Base-by-base conservation (phyloP, 2,329 filamentous ascomycete genomes). In the Calonectria montana region DNA sequence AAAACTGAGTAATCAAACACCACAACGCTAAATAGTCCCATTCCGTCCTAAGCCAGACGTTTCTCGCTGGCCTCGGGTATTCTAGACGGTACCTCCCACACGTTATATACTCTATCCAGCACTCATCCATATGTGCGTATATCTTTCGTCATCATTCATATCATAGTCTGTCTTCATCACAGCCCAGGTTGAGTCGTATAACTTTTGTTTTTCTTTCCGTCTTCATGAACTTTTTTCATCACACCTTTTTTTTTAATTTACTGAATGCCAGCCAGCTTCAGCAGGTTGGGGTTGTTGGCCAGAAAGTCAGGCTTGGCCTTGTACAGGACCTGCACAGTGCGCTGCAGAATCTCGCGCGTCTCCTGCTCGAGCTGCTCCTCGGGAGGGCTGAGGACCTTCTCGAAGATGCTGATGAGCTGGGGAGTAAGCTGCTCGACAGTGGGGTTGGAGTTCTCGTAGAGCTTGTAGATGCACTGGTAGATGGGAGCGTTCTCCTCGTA, bases 401-500 rank as follows among this genome's bases (percentile, higher is more conserved):
- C 90, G 77, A 97, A 94, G 71, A 96, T 84, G 15, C 90, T 88
- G 75, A 95, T 85, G 69, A 97, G 87, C 80, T 91, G 88, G 43
- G 91, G 88, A 5, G 94, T 95, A 57, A 95, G 88, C 78, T 90
- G 87, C 83, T 92, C 90, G 57, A 96, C 89, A 2, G 91, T 93
- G 15, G 89, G 86, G 84, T 96, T 93, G 75, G 91, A 89, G 73
- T 89, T 86, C 77, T 93, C 90, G 83, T 95, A 98, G 75, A 98
- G 90, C 84, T 94, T 92, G 83, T 94, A 93, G 80, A 99, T 93
- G 91, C 96, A 97, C 83, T 93, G 90, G 86, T 93, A 99, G 72
- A 98, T 92, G 10, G 97, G 95, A 79, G 94, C 94, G 85, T 99
- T 98, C 90, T 98, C 97, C 84, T 98, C 95, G 79, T 91, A 98